These are phyloP conservation scores for Sorghum bicolor DNA, from an alignment of 176 grass and related monocot genomes.

Conservation along the genomic window DNA sequence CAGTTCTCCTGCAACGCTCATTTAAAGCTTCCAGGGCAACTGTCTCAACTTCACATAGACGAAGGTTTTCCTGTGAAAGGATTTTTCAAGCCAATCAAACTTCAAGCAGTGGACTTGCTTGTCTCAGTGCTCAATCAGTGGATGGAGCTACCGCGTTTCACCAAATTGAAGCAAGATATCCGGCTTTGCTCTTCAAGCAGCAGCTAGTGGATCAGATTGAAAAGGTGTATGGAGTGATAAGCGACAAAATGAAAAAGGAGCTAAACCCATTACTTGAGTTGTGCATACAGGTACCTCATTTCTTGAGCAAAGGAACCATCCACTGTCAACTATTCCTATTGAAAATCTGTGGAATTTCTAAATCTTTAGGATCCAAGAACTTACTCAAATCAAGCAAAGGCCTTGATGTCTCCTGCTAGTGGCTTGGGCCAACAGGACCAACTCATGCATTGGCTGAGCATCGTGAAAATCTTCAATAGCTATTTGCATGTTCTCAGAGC, in stretches of 20 bases:
- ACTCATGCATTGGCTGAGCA: conserved; percentile 47
- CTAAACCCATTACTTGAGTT: conserved; percentile 75
- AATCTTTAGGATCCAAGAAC: conserved; percentile 48
- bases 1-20: conserved; percentile 57
- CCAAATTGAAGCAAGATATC: conserved; percentile 77
- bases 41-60: conserved; percentile 46
- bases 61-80: conserved; percentile 56
- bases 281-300: conserved; percentile 63
- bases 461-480: conserved; percentile 60
- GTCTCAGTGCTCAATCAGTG: conserved; percentile 45
- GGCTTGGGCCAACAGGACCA: conserved; percentile 37
- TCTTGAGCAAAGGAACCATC: conserved; percentile 18
- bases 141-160: conserved; percentile 37
- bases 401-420: conserved; percentile 25
- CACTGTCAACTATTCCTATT: conserved; percentile 9
- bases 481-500: conserved; percentile 59
- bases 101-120: conserved; percentile 55
- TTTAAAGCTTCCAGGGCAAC: conserved; percentile 53
- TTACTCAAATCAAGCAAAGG: conserved; percentile 32
- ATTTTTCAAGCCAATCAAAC: conserved; percentile 57
- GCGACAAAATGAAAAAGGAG: conserved; percentile 74
- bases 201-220: conserved; percentile 79
- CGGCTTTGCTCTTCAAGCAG: conserved; percentile 82
- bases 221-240: conserved; percentile 68
- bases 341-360: conserved; percentile 20